Conservation (phyloP, 805 yeast genomes). For the Candida wancherniae region DNA sequence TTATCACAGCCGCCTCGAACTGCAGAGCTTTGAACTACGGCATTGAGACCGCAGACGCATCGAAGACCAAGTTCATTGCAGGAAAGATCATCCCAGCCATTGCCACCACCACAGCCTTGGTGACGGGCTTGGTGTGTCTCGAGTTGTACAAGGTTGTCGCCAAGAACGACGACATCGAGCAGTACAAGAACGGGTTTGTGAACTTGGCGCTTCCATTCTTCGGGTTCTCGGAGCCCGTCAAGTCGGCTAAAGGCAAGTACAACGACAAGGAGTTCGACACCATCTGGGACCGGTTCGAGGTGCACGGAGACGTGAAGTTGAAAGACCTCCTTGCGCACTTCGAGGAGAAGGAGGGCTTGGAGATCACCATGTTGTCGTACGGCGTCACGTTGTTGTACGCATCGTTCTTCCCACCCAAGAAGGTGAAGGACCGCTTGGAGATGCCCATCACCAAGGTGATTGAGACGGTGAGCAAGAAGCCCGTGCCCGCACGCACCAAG, state of each 20-base stretch:
- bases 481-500: conserved; percentile 66
- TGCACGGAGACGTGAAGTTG: conserved; percentile 72
- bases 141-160: conserved; percentile 90
- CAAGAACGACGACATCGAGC: conserved; percentile 68
- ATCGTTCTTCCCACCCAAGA: conserved; percentile 88
- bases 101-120: conserved; percentile 98
- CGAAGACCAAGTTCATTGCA: conserved; percentile 93
- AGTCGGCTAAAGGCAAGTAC: conserved; percentile 76
- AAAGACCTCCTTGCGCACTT: conserved; percentile 70
- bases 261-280: conserved; percentile 74
- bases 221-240: conserved; percentile 95
- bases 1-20: conserved; percentile 92
- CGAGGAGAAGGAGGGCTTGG: conserved; percentile 76
- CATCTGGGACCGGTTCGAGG: conserved; percentile 93
- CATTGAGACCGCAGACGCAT: conserved; percentile 83
- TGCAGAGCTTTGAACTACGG: conserved; percentile 90
- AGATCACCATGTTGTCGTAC: conserved; percentile 84
- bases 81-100: conserved; percentile 98
- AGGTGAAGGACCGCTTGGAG: conserved; percentile 69
- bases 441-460: conserved; percentile 70
- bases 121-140: conserved; percentile 88
- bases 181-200: conserved; percentile 87
- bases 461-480: conserved; percentile 80
- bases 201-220: conserved; percentile 92
- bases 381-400: conserved; percentile 90